These are phyloP conservation scores for Guyanaporus albipodus DNA, from an alignment of 768 basidiomycete species.

Conservation along the genomic window DNA sequence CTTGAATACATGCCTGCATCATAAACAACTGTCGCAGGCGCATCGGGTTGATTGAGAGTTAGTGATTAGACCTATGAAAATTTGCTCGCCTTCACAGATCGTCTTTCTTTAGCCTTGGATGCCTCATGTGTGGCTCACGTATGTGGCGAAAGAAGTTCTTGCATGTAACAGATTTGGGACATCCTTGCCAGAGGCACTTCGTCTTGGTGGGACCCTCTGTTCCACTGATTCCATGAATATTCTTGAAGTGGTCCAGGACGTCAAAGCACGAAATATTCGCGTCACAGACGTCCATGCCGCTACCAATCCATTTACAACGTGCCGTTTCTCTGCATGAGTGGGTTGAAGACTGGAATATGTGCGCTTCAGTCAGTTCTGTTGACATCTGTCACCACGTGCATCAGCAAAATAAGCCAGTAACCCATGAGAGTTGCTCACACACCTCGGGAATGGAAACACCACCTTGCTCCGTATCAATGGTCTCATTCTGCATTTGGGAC, in stretches of 20 bases:
- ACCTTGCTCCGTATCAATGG: not conserved
- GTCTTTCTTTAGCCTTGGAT: not conserved
- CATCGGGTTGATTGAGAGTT: too few relatives aligned
- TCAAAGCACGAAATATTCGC: not conserved
- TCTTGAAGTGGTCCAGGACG: not conserved
- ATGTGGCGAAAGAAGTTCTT: constrained; percentile 10
- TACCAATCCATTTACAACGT: not conserved
- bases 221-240: not conserved
- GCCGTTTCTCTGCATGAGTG: not conserved
- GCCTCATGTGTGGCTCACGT: not conserved
- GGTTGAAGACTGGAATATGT: not conserved
- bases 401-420: too few relatives aligned
- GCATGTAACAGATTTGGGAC: fast-evolving
- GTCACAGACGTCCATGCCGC: not conserved
- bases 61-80: too few relatives aligned
- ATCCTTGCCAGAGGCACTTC: not conserved
- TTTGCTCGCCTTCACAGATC: not conserved
- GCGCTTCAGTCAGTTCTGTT: too few relatives aligned
- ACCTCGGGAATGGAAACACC: not conserved
- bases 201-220: fast-evolving
- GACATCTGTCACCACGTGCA: too few relatives aligned
- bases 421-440: not conserved
- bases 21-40: too few relatives aligned
- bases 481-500: not conserved
- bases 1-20: too few relatives aligned